Conservation (phyloP, 208 protist genomes). For the Strigomonas culicis region DNA sequence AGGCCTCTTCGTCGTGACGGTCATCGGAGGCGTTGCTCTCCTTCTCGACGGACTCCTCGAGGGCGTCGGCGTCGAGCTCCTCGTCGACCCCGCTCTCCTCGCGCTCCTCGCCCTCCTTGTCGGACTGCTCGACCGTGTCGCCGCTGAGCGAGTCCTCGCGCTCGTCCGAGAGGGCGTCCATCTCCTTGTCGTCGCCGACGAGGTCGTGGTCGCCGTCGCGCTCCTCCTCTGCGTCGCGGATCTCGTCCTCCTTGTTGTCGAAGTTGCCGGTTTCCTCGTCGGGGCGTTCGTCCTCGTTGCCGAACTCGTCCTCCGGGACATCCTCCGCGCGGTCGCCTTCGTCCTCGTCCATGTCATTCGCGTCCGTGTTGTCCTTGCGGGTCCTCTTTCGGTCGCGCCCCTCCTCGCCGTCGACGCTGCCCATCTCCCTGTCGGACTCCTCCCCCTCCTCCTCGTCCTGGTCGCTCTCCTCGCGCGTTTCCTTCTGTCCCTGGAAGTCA, state of each 20-base stretch:
- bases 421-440: conserved; percentile 78
- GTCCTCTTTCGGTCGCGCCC: conserved; percentile 81
- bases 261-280: conserved; percentile 85
- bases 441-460: conserved; percentile 70
- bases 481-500: conserved; percentile 82
- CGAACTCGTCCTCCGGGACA: conserved; percentile 77
- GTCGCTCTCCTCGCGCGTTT: conserved; percentile 70
- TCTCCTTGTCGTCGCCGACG: conserved; percentile 55
- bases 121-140: conserved; percentile 34
- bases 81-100: conserved; percentile 39
- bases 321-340: conserved; percentile 57
- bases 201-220: conserved; percentile 67
- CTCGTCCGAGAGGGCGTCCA: conserved; percentile 33
- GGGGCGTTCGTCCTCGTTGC: conserved; percentile 29
- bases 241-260: conserved; percentile 79
- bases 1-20: conserved; percentile 28
- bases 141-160: conserved; percentile 26
- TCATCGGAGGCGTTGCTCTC: conserved; percentile 22
- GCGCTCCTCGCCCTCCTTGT: conserved; percentile 69
- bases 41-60: conserved; percentile 27
- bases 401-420: conserved; percentile 86
- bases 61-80: conserved; percentile 23
- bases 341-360: conserved; percentile 73
- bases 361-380: conserved; percentile 71
- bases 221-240: conserved; percentile 72